These are phyloP conservation scores for Syncephalastrum sp. DNA, from an alignment of 371 early-diverging fungal species.

Conservation along the genomic window DNA sequence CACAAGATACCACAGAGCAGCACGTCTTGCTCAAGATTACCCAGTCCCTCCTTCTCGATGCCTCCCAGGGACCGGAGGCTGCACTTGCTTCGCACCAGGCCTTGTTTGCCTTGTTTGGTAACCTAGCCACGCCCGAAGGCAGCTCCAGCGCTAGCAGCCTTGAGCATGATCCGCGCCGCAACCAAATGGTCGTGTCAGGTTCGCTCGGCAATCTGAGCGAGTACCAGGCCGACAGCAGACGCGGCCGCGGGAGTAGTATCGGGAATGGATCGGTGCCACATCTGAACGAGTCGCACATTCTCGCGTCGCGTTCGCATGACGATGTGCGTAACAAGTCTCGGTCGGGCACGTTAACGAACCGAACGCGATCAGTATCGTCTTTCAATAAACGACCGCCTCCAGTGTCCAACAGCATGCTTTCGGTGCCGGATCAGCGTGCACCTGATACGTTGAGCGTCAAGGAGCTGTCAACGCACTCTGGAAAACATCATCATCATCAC, in stretches of 20 bases:
- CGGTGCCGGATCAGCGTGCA: slow-evolving; percentile 6
- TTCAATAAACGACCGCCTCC: slow-evolving; percentile 2
- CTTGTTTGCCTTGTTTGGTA: slow-evolving; percentile 62
- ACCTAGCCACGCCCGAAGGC: slow-evolving; percentile 50
- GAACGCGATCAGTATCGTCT: slow-evolving; percentile 7
- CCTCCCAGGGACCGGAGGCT: slow-evolving; percentile 49
- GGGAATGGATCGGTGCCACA: slow-evolving; percentile 15
- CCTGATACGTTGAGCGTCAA: slow-evolving; percentile 3
- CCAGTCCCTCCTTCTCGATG: slow-evolving; percentile 20
- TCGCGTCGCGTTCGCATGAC: slow-evolving; percentile 14
- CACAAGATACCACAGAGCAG: slow-evolving; percentile 51
- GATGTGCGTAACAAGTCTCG: slow-evolving; percentile 4
- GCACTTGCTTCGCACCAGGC: slow-evolving; percentile 53
- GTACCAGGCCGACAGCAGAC: slow-evolving; percentile 6
- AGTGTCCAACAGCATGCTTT: slow-evolving; percentile 4
- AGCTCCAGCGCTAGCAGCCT: slow-evolving; percentile 7
- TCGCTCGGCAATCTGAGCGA: slow-evolving; percentile 27
- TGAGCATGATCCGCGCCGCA: slow-evolving; percentile 11
- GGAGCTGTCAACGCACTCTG: slow-evolving; percentile 5
- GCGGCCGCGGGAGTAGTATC: slow-evolving; percentile 21
- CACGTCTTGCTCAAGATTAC: slow-evolving; percentile 29
- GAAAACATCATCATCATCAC: slow-evolving; percentile 10
- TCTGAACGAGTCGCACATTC: slow-evolving; percentile 15
- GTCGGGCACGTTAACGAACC: not conserved
- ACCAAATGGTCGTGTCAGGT: slow-evolving; percentile 24